Evolutionary conservation across 2,329 filamentous ascomycete genomes (phyloP), one percentile per base, ranked within the genome.

Genomic region (Thielaviopsis cerberus): DNA sequence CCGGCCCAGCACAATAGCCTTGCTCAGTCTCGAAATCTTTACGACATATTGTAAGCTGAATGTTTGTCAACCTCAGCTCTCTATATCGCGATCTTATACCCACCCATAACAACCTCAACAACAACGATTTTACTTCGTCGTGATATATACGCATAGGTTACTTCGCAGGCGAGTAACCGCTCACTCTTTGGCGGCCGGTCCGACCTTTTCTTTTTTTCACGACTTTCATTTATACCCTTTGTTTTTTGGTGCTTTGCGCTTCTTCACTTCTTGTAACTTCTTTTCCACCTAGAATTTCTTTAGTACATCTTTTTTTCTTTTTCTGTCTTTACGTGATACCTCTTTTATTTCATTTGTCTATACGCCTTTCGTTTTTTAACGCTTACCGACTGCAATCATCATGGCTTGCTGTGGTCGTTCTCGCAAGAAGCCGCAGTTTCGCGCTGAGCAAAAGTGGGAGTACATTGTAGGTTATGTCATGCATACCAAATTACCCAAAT

Each of bases 371-470:
- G 20, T 25, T 15, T 23, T 51, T 41, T 22, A 26, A 13, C 20
- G 7, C 4, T 45, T 54, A 56, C 15, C 30, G 60, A 48, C 25
- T 22, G 30, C 27, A 48, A 22, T 57, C 68, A 78, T 66, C 54
- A 88, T 89, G 85, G 76, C 78, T 64, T 86, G 82, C 67, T 74
- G 79, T 64, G 78, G 80, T 62, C 78, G 81, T 64, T 72, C 77
- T 55, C 74, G 74, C 59, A 85, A 85, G 67, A 69, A 74, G 67
- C 77, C 75, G 63, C 76, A 84, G 62, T 78, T 91, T 62, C 77
- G 80, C 62, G 82, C 86, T 61, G 91, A 96, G 71, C 88, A 92
- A 73, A 86, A 89, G 76, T 97, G 91, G 91, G 87, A 90, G 66
- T 94, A 90, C 69, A 90, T 97, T 68, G 86, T 88, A 73, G 67